Conservation (phyloP, 345 rosid species). For the Heritiera littoralis region DNA sequence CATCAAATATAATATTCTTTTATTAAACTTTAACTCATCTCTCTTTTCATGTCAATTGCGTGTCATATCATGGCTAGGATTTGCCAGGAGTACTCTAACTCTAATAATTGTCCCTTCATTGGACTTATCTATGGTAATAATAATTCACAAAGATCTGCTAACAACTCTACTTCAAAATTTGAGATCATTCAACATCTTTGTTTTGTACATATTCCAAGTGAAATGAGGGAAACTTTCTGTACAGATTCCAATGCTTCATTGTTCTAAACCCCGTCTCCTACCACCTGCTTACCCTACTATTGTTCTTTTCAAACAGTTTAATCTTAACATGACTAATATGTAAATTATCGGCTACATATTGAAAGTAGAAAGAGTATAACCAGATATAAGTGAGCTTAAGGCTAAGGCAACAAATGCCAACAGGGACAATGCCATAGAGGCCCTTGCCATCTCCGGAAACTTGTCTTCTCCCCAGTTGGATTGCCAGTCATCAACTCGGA, state of each 20-base stretch:
- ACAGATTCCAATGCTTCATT: background rate
- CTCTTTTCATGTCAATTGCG: no score
- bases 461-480: slow-evolving; percentile 79
- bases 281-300: background rate
- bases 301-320: background rate
- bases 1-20: no score
- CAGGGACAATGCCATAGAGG: slow-evolving; percentile 62
- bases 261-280: background rate
- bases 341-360: slow-evolving; percentile 25
- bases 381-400: slow-evolving; percentile 66
- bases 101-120: no score
- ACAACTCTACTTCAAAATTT: no score
- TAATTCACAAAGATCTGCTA: no score
- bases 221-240: no score
- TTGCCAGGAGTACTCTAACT: no score
- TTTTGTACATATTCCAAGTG: background rate
- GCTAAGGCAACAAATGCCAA: slow-evolving; percentile 71
- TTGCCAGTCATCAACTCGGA: slow-evolving; percentile 82
- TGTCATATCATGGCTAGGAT: no score
- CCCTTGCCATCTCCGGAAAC: slow-evolving; percentile 83
- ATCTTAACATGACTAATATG: background rate
- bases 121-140: no score
- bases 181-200: background rate
- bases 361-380: slow-evolving; percentile 60
- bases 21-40: no score